Evolutionary conservation across 2,329 filamentous ascomycete genomes (phyloP).

Genomic region (Lecanicillium sp.): DNA sequence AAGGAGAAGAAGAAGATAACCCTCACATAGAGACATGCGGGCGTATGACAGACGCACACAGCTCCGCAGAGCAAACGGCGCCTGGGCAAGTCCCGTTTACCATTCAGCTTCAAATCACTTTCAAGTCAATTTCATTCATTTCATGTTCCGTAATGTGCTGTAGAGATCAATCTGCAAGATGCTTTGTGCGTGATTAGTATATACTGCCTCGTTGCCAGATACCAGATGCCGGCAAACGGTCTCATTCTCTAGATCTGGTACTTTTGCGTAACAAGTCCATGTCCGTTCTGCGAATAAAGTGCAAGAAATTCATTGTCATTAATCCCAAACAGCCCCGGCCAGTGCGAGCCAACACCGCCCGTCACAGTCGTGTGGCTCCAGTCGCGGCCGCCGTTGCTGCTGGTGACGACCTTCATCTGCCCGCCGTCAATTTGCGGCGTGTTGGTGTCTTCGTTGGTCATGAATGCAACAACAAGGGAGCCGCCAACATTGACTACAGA

Average conservation of each 20-base stretch:
- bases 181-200: too few relatives aligned
- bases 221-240: too few relatives aligned
- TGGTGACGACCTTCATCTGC: slow-evolving; percentile 28
- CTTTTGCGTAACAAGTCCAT: slow-evolving; percentile 22
- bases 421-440: slow-evolving; percentile 19
- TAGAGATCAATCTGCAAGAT: too few relatives aligned
- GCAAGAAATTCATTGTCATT: slow-evolving; percentile 19
- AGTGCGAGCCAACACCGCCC: slow-evolving; percentile 23
- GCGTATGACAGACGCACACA: background rate
- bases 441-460: slow-evolving; percentile 34
- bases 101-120: too few relatives aligned
- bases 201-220: too few relatives aligned
- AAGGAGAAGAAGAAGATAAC: background rate
- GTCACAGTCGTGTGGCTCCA: slow-evolving; percentile 25
- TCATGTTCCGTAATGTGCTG: too few relatives aligned
- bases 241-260: background rate
- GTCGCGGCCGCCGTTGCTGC: slow-evolving; percentile 20
- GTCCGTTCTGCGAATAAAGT: slow-evolving; percentile 22
- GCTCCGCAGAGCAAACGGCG: background rate
- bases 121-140: too few relatives aligned
- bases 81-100: too few relatives aligned
- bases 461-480: slow-evolving; percentile 35
- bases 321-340: slow-evolving; percentile 27
- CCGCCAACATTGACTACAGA: slow-evolving; percentile 36
- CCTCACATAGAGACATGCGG: background rate